phyloP scores from a whole-genome alignment of 129 eudicot species.

The Chrysanthemum lavandulifolium region DNA sequence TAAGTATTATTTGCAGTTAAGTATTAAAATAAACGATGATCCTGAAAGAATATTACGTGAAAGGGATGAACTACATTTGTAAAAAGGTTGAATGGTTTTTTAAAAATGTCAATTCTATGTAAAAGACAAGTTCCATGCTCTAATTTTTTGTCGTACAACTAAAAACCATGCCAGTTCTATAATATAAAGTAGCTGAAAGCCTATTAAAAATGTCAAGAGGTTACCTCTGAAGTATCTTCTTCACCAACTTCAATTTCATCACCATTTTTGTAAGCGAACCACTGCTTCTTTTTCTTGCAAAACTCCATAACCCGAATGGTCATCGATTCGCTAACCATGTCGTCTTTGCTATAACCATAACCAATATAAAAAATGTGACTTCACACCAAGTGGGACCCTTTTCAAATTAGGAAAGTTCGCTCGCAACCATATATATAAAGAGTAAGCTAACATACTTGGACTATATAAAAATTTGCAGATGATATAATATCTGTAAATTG shows the following conservation, averaged over 20 bases:
- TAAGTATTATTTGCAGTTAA: no score
- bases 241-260: constrained; percentile 1
- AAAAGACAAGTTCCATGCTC: no score
- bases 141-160: no score
- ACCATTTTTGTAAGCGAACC: not conserved
- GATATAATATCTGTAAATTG: not conserved
- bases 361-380: not conserved
- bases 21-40: no score
- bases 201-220: no score
- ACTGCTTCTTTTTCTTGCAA: not conserved
- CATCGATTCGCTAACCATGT: not conserved
- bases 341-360: not conserved
- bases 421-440: not conserved
- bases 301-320: not conserved
- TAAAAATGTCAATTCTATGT: no score
- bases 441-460: not conserved
- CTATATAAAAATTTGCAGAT: not conserved
- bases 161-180: no score
- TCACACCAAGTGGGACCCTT: not conserved
- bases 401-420: not conserved
- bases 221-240: not conserved
- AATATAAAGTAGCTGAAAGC: no score
- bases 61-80: no score
- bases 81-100: no score
- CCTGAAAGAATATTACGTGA: no score